Evolutionary conservation across 331 rosid species (phyloP).

Genomic region (Quercus tomentella): DNA sequence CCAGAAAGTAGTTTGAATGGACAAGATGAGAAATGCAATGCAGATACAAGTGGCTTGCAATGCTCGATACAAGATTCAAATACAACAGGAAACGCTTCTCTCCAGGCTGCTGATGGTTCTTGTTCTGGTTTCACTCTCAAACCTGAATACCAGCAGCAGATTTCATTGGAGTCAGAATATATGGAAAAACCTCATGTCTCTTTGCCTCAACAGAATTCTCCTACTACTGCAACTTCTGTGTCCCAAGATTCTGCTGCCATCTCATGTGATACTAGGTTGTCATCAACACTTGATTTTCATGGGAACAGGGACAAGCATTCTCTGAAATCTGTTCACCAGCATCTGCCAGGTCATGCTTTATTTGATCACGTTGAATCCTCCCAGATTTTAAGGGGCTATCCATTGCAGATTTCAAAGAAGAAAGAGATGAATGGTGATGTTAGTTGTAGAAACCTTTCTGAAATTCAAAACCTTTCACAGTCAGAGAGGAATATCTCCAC

Average conservation of each 20-base stretch:
- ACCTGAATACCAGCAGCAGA: constrained; percentile 32
- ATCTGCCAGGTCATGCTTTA: constrained; percentile 20
- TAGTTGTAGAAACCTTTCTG: constrained; percentile 34
- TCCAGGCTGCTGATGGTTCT: constrained; percentile 35
- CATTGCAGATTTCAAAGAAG: constrained; percentile 35
- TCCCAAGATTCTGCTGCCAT: constrained; percentile 31
- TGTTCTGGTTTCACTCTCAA: constrained; percentile 48
- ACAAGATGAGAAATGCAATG: constrained; percentile 24
- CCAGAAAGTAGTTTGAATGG: constrained; percentile 18
- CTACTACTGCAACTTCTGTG: constrained; percentile 29
- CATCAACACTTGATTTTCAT: constrained; percentile 46
- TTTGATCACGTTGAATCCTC: constrained; percentile 26
- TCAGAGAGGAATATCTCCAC: constrained; percentile 17
- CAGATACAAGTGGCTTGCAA: constrained; percentile 33
- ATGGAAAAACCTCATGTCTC: constrained; percentile 29
- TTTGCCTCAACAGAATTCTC: constrained; percentile 27
- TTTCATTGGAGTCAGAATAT: constrained; percentile 25
- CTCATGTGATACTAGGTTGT: constrained; percentile 39
- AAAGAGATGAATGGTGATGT: constrained; percentile 49
- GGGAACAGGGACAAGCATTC: constrained; percentile 28
- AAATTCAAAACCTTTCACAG: constrained; percentile 13
- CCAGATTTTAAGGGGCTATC: constrained; percentile 50
- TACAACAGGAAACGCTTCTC: constrained; percentile 35
- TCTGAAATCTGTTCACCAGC: constrained; percentile 29
- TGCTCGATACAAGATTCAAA: constrained; percentile 37